Evolutionary conservation across 805 yeast genomes (phyloP), one percentile per base, ranked within the genome.

Genomic region (Yarrowia sp.): DNA sequence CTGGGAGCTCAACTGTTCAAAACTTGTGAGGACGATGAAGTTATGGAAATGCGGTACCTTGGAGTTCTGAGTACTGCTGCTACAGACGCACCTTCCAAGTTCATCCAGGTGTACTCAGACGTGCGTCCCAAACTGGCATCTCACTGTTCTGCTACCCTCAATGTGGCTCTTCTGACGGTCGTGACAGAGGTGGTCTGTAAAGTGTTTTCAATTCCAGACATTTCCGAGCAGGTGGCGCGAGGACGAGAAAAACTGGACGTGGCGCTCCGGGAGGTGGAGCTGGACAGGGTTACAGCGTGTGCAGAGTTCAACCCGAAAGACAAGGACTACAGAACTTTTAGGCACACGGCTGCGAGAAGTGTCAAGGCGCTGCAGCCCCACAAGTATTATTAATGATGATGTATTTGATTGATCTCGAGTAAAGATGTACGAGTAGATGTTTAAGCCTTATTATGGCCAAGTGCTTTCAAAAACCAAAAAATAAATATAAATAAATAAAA

Each of bases 1-100:
- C 58, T 70, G 16, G 72, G 72, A 10, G 71, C 71, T 2, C 70
- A 67, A 36, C 56, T 71, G 41, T 70, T 71, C 65, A 52, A 64
- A 22, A 32, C 62, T 5, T 49, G 66, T 12, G 66, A 61, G 14
- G 68, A 67, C 17, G 66, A 67, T 32, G 73, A 70, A 21, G 67
- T 52, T 12, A 59, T 70, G 43, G 70, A 67, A 14, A 49, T 66
- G 33, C 48, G 72, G 38, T 68, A 68, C 38, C 38, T 70, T n/a
- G 66, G 65, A 4, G 66, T 69, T 16, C 32, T 71, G 22, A 43
- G 62, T 6, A 58, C 58, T n/a, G 67, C 70, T 2, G 64, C 64
- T 16, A 24, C 46, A 17, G 44, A 44, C n/a, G 54, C 44, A 3
- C 41, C 54, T 10, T 7, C 17, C 6, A 41, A 58, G 22, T 58